These are phyloP conservation scores for Backusella macrospora DNA, from an alignment of 192 early-diverging fungal species.

Conservation along the genomic window DNA sequence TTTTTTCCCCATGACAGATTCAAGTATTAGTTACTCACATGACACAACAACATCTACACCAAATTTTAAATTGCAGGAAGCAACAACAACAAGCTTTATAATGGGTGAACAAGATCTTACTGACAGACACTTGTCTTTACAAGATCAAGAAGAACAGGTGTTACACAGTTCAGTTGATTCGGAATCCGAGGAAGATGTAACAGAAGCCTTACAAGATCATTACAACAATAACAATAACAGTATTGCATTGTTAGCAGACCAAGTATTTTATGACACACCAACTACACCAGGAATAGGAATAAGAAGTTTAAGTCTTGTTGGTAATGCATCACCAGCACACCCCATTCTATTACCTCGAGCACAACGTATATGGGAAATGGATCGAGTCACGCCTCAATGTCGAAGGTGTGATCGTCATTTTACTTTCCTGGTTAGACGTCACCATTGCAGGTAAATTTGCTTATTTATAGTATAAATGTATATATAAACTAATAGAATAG, in stretches of 20 bases:
- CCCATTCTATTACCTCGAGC: not conserved
- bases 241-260: not conserved
- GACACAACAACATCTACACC: not conserved
- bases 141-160: not conserved
- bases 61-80: not conserved
- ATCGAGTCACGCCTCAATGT: conserved; percentile 69
- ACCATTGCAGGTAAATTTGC: conserved; percentile 67
- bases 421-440: conserved; percentile 77
- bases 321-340: not conserved
- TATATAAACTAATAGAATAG: not conserved
- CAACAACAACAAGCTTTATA: not conserved
- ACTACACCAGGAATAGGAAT: not conserved
- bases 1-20: not conserved
- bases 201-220: not conserved
- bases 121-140: not conserved
- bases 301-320: not conserved
- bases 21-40: not conserved
- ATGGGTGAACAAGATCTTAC: not conserved
- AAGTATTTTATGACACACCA: not conserved
- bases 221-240: not conserved
- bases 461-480: not conserved
- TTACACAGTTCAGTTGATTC: not conserved
- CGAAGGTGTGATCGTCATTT: conserved; percentile 70
- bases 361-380: conserved; percentile 72
- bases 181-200: conserved; percentile 3